phyloP scores from a whole-genome alignment of 192 early-diverging fungal genomes.

The Coemansia sp. region DNA sequence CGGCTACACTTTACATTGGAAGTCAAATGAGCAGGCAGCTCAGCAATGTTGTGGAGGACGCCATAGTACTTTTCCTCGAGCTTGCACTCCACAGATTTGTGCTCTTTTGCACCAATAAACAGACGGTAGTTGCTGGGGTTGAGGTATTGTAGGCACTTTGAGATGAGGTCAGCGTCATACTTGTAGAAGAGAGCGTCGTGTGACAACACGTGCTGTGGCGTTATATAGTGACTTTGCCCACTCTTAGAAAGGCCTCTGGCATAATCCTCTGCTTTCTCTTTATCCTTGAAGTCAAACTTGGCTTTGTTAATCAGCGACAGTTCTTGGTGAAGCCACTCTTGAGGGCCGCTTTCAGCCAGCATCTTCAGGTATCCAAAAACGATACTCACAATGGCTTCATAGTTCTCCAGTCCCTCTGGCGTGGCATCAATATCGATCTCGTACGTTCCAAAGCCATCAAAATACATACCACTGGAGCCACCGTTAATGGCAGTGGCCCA shows the following conservation, averaged over 20 bases:
- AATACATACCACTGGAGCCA: slow-evolving; percentile 7
- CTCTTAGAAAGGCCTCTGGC: neutral
- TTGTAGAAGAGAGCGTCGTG: slow-evolving; percentile 63
- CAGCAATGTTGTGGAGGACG: slow-evolving; percentile 64
- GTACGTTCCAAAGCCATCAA: slow-evolving; percentile 19
- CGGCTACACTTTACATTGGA: neutral
- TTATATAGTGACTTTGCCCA: slow-evolving; percentile 61
- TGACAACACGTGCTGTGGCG: slow-evolving; percentile 60
- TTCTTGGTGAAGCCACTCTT: slow-evolving; percentile 31
- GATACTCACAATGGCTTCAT: slow-evolving; percentile 12
- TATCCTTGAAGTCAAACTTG: slow-evolving; percentile 64
- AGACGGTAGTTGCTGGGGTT: slow-evolving; percentile 58
- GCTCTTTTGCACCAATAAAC: slow-evolving; percentile 37
- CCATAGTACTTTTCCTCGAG: slow-evolving; percentile 72
- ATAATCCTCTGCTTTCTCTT: slow-evolving; percentile 52
- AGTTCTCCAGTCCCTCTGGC: slow-evolving; percentile 11
- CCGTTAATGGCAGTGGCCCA: slow-evolving; percentile 75
- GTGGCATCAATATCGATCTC: slow-evolving; percentile 13
- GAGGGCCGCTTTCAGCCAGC: neutral
- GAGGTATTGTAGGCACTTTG: slow-evolving; percentile 58
- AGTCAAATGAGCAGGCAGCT: neutral
- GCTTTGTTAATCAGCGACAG: slow-evolving; percentile 33
- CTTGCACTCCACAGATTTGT: slow-evolving; percentile 20
- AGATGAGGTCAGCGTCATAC: slow-evolving; percentile 59
- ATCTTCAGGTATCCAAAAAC: slow-evolving; percentile 32